Evolutionary conservation across 352 stramenopile species (phyloP).

Genomic region (Pythium vanterpoolii): DNA sequence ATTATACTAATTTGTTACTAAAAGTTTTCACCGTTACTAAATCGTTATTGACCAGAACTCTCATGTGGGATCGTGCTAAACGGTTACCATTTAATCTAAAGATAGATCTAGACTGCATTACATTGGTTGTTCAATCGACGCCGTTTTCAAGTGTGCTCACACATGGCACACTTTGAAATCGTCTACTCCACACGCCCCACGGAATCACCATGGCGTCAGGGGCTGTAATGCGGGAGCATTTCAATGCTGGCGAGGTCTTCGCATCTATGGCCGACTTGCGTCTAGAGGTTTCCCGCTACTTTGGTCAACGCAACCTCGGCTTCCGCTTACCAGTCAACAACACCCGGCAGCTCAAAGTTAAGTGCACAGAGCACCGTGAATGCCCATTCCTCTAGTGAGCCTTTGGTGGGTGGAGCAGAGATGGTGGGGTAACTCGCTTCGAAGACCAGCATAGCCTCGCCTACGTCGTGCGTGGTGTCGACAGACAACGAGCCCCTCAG

Average conservation of each 20-base stretch:
- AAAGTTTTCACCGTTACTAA: no score
- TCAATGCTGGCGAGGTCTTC: background rate
- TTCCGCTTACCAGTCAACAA: slow-evolving; percentile 4
- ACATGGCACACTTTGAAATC: no score
- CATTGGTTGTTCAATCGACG: no score
- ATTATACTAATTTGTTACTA: no score
- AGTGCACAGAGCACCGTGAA: slow-evolving; percentile 5
- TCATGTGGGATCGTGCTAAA: no score
- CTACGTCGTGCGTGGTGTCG: slow-evolving; percentile 32
- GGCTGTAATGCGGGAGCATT: background rate
- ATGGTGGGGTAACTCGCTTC: slow-evolving; percentile 1
- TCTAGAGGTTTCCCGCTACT: slow-evolving; percentile 1
- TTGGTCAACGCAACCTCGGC: slow-evolving; percentile 4
- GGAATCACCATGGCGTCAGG: no score
- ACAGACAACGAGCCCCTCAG: slow-evolving; percentile 3
- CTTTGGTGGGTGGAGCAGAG: background rate
- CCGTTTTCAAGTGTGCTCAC: no score
- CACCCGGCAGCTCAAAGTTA: background rate
- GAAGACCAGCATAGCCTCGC: slow-evolving; percentile 19
- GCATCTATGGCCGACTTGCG: background rate
- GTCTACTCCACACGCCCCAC: no score
- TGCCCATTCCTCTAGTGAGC: background rate
- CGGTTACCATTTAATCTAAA: no score
- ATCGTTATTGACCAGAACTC: no score
- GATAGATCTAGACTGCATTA: no score